Base-by-base conservation (phyloP, 345 rosid species). In the Sapria himalayana region DNA sequence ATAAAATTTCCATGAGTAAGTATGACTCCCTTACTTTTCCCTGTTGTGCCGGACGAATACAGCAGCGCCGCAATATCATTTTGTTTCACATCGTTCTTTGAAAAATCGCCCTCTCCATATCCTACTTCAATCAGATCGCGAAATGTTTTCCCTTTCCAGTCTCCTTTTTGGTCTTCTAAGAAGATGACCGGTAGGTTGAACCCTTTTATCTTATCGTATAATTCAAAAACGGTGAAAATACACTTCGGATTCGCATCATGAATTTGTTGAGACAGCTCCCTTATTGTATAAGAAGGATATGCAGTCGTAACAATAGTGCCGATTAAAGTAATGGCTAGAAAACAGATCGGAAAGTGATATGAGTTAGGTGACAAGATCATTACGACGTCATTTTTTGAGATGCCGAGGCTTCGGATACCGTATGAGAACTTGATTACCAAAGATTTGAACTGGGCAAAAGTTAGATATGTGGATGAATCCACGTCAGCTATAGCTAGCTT, bases 41-140 rank as follows among this genome's bases (percentile, higher is more conserved):
- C 92, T 7, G 85, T 86, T 8, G 97, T 86, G 11, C 97, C 94
- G 1, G 94, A 86, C 3, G 97, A 86, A 60, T 86, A 81, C 46
- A 86, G 48, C 39, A 86, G 59, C 12, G 62, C 54, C 4, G 92
- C 97, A 0, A 60, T 47, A 33, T 86, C 94, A 1, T 60, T 57
- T 57, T 81, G 94, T 59, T 59, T 64, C 8, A 76, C 48, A 0
- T 51, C 35, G 15, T 55, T 65, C 2, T 0, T 15, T 0, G 94
- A 82, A 13, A 78, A 61, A 4, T 61, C 71, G 0, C 76, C 48
- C 1, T 55, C 50, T 0, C 66, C 55, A 17, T 63, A 66, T 0
- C 79, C 67, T 17, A 70, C 47, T 10, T 57, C 54, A 39, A 81
- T 46, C 46, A 86, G 59, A 19, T 72, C 54, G 14, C 59, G 47